These are phyloP conservation scores for Botryosphaeria dothidea DNA, from an alignment of 2,329 filamentous ascomycete species.

Conservation along the genomic window DNA sequence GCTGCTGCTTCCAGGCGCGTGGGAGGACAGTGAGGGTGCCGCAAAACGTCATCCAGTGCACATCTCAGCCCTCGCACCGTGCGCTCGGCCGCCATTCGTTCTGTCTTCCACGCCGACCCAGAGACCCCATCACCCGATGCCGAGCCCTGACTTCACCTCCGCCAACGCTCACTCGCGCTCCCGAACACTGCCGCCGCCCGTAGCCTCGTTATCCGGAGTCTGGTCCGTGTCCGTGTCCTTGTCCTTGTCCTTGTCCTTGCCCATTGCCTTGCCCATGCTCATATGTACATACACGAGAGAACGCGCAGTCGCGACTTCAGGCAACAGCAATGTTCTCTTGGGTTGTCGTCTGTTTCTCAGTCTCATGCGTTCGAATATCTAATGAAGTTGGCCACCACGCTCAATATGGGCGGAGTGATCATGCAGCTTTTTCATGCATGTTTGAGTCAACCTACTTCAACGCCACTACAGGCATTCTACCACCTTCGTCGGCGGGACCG, in stretches of 20 bases:
- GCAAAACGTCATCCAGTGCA: conserved; percentile 1
- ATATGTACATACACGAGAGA: too few relatives aligned
- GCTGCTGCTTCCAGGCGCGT: not conserved
- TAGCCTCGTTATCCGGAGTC: too few relatives aligned
- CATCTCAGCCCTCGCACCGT: not conserved
- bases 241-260: too few relatives aligned
- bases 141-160: not conserved
- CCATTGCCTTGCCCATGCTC: too few relatives aligned
- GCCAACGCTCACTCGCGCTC: not conserved
- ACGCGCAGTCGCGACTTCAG: too few relatives aligned
- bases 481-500: not conserved
- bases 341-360: too few relatives aligned
- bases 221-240: not conserved
- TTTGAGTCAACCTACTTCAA: too few relatives aligned
- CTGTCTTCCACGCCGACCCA: not conserved
- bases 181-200: not conserved
- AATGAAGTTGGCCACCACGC: too few relatives aligned
- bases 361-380: too few relatives aligned
- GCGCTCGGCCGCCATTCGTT: not conserved
- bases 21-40: not conserved
- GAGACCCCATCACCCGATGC: not conserved
- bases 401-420: too few relatives aligned
- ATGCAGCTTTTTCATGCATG: too few relatives aligned
- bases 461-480: not conserved
- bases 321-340: too few relatives aligned